Conservation (phyloP, 2,329 filamentous ascomycete species). For the Phoma sp. region DNA sequence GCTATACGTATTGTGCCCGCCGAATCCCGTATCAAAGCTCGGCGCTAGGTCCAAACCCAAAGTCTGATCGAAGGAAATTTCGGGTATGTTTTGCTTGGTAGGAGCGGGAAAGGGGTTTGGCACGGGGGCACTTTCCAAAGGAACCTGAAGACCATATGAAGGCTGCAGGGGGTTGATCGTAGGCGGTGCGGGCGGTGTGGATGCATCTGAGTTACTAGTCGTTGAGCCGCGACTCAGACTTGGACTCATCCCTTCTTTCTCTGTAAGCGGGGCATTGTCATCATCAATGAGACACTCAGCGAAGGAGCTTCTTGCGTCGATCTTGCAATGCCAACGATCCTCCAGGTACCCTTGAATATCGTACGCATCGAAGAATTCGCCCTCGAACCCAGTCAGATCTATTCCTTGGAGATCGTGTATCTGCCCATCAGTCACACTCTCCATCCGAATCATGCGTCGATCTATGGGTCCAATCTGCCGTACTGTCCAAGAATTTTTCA, state of each 20-base stretch:
- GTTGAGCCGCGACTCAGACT: slow-evolving; percentile 6
- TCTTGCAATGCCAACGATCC: slow-evolving; percentile 63
- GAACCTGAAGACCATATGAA: slow-evolving; percentile 36
- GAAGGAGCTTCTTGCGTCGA: slow-evolving; percentile 66
- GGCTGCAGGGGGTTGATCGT: slow-evolving; percentile 8
- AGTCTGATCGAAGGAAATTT: slow-evolving; percentile 38
- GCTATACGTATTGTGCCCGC: slow-evolving; percentile 14
- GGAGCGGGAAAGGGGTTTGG: slow-evolving; percentile 3
- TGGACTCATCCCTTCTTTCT: slow-evolving; percentile 11
- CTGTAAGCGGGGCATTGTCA: slow-evolving; percentile 13
- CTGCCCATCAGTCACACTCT: slow-evolving; percentile 24
- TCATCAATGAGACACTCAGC: slow-evolving; percentile 55
- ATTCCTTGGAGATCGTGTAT: slow-evolving; percentile 46
- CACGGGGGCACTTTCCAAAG: slow-evolving; percentile 7
- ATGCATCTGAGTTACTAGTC: slow-evolving; percentile 5
- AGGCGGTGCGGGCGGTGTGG: not conserved
- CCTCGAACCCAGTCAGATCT: slow-evolving; percentile 68
- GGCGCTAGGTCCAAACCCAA: slow-evolving; percentile 44
- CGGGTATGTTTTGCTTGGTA: slow-evolving; percentile 24
- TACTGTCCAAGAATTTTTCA: slow-evolving; percentile 40
- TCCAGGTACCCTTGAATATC: slow-evolving; percentile 78
- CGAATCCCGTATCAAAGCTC: slow-evolving; percentile 29
- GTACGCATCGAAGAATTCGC: slow-evolving; percentile 77
- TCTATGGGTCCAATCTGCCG: slow-evolving; percentile 43
- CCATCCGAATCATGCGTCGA: slow-evolving; percentile 30